These are phyloP conservation scores for Aspergillus fumigatus DNA, from an alignment of 2,329 filamentous ascomycete genomes.

Conservation along the genomic window DNA sequence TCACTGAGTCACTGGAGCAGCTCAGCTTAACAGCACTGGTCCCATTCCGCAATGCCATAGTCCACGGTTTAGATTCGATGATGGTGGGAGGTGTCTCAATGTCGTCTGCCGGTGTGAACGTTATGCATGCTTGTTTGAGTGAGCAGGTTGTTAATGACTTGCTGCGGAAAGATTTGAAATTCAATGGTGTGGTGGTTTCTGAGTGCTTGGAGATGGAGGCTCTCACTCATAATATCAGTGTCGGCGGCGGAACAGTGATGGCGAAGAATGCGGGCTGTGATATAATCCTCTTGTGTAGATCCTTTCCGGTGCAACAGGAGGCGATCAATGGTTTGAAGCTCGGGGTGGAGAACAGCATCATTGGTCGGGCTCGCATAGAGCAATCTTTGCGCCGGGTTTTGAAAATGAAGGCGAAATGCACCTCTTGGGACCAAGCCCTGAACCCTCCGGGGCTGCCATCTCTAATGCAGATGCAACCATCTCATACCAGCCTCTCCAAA, in stretches of 20 bases:
- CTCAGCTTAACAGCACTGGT: constrained; percentile 86
- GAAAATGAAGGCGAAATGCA: constrained; percentile 76
- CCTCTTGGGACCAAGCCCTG: constrained; percentile 87
- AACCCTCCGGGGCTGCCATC: constrained; percentile 75
- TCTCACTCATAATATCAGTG: constrained; percentile 90
- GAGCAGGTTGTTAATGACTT: constrained; percentile 91
- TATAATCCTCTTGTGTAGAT: constrained; percentile 79
- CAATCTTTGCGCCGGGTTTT: constrained; percentile 76
- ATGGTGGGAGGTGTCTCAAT: constrained; percentile 95
- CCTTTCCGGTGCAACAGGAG: constrained; percentile 83
- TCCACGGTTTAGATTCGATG: constrained; percentile 83
- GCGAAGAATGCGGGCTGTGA: constrained; percentile 95
- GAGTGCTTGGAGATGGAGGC: constrained; percentile 97
- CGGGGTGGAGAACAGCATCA: constrained; percentile 84
- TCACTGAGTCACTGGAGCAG: constrained; percentile 90
- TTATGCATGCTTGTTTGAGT: constrained; percentile 90
- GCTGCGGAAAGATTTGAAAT: constrained; percentile 80
- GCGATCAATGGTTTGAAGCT: constrained; percentile 85
- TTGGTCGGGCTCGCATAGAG: constrained; percentile 72
- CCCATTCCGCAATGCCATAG: constrained; percentile 85
- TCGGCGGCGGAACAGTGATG: constrained; percentile 95
- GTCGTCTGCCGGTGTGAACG: constrained; percentile 84
- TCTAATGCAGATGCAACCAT: constrained; percentile 74
- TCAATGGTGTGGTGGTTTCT: constrained; percentile 87
- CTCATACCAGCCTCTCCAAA: constrained; percentile 74